These are phyloP conservation scores for Diaporthe ampelina DNA, from an alignment of 2,329 filamentous ascomycete species.

Conservation along the genomic window DNA sequence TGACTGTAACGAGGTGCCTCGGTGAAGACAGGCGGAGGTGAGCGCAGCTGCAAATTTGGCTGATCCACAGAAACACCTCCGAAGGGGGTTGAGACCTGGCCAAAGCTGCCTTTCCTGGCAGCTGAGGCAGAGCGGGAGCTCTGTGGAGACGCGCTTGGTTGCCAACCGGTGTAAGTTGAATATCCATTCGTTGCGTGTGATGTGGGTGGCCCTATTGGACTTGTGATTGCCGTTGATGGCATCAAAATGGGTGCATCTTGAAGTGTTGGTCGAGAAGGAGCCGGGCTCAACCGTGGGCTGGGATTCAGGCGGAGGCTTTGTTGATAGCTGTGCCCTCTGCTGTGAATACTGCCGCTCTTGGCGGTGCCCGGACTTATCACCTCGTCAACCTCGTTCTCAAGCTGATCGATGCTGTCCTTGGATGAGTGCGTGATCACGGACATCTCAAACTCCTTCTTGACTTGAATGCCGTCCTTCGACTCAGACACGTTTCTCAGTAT, in stretches of 20 bases:
- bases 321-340: constrained; percentile 26
- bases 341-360: constrained; percentile 16
- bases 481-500: neutral
- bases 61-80: constrained; percentile 7
- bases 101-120: constrained; percentile 23
- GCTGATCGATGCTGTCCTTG: constrained; percentile 37
- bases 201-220: constrained; percentile 9
- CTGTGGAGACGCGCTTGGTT: constrained; percentile 22
- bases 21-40: neutral
- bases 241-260: constrained; percentile 14
- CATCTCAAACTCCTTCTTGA: constrained; percentile 41
- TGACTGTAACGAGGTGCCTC: neutral
- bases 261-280: constrained; percentile 27
- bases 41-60: neutral
- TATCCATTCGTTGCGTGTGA: neutral
- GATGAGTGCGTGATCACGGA: constrained; percentile 37
- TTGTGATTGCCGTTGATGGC: neutral
- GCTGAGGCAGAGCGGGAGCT: neutral
- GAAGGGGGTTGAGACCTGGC: constrained; percentile 3
- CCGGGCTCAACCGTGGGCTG: constrained; percentile 9
- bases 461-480: constrained; percentile 29
- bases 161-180: neutral
- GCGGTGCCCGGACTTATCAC: constrained; percentile 32
- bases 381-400: constrained; percentile 37
- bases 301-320: constrained; percentile 19